A percentile compares a stretch with the other conserved stretches of the same genome.
Evolutionary conservation across 192 early-diverging fungal genomes (phyloP).

Genomic region (Coemansia biformis): DNA sequence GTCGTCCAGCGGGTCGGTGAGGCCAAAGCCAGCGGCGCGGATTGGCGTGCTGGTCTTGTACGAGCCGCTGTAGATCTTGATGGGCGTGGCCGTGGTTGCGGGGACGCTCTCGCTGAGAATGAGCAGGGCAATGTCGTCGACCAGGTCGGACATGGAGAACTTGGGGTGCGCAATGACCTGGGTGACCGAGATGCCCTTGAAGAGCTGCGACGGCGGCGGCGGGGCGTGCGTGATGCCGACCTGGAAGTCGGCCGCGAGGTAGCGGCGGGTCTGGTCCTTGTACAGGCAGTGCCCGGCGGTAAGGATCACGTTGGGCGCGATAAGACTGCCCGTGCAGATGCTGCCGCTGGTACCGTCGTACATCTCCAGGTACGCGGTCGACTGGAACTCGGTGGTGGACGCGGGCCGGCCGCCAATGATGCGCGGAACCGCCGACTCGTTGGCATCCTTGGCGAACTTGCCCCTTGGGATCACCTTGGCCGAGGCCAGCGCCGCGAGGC

Average conservation of each 20-base stretch:
- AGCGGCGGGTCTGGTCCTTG: not conserved
- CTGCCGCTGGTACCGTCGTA: conserved; percentile 8
- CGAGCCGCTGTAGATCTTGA: conserved; percentile 21
- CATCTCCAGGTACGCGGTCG: conserved; percentile 28
- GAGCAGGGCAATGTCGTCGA: conserved; percentile 39
- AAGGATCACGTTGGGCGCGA: conserved; percentile 44
- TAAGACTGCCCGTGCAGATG: conserved; percentile 41
- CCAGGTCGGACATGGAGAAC: conserved; percentile 16
- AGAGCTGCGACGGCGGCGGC: no score
- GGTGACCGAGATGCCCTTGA: conserved; percentile 20
- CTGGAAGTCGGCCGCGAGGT: conserved; percentile 13
- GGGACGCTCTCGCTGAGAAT: conserved; percentile 19
- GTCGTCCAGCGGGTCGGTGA: conserved; percentile 15
- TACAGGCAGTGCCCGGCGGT: conserved; percentile 48
- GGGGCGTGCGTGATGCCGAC: conserved; percentile 29
- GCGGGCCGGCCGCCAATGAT: conserved; percentile 40
- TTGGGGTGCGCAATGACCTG: conserved; percentile 23
- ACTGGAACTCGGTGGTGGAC: conserved; percentile 17
- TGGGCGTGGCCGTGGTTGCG: conserved; percentile 9
- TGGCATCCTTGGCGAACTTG: no score
- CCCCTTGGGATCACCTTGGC: no score
- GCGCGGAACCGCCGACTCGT: conserved; percentile 4
- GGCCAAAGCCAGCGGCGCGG: conserved; percentile 38
- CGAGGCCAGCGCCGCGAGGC: no score
- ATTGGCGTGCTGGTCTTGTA: conserved; percentile 16